These are phyloP conservation scores for Annulohypoxylon moriforme DNA, from an alignment of 495 filamentous ascomycete species.

Conservation along the genomic window DNA sequence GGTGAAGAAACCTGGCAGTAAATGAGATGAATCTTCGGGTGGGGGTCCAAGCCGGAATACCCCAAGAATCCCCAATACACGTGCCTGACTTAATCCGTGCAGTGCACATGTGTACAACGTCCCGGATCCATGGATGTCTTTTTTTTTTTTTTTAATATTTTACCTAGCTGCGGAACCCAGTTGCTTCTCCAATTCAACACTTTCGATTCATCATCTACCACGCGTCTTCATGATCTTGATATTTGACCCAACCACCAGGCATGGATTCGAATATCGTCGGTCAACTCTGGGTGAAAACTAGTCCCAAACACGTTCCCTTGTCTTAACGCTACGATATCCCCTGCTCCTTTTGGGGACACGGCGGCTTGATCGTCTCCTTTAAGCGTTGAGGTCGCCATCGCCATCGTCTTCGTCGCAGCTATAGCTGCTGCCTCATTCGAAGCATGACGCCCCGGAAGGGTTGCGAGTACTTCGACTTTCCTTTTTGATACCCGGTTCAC, in stretches of 20 bases:
- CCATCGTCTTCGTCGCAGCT: constrained; percentile 2
- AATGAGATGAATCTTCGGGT: not conserved
- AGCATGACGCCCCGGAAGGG: constrained; percentile 59
- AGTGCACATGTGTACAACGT: too few species aligned
- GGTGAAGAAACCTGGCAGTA: too few species aligned
- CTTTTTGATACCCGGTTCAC: constrained; percentile 22
- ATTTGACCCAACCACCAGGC: constrained; percentile 92
- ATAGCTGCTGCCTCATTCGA: constrained; percentile 43
- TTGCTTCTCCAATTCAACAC: too few species aligned
- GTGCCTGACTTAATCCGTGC: too few species aligned
- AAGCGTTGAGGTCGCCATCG: constrained; percentile 31
- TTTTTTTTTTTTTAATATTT: not conserved
- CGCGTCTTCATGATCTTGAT: constrained; percentile 44
- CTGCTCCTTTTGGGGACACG: constrained; percentile 58
- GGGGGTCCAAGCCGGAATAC: not conserved
- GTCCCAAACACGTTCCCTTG: constrained; percentile 97
- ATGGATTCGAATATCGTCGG: constrained; percentile 88
- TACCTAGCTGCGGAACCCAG: too few species aligned
- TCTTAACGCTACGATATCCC: constrained; percentile 88
- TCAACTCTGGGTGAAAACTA: constrained; percentile 97
- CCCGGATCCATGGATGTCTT: not conserved
- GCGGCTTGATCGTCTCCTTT: constrained; percentile 13
- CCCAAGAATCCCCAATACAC: not conserved
- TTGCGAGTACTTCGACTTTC: constrained; percentile 69
- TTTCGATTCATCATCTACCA: not conserved